These are phyloP conservation scores for Calendula officinalis DNA, from an alignment of 129 eudicot genomes.

Conservation along the genomic window DNA sequence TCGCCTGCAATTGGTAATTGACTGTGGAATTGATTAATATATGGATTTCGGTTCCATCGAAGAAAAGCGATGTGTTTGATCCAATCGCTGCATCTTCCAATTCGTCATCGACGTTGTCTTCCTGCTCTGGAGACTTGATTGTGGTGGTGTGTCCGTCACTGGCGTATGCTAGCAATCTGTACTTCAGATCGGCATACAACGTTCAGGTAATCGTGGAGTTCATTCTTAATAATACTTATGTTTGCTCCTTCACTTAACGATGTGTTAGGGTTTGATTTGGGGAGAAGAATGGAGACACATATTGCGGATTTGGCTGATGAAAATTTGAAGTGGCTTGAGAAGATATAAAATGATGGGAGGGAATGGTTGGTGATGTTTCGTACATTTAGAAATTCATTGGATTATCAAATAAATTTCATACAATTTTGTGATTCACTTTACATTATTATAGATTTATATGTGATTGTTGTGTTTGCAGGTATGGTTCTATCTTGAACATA, in stretches of 20 bases:
- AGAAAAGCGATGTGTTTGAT: slow-evolving; percentile 23
- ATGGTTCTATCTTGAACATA: slow-evolving; percentile 66
- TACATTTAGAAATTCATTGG: slow-evolving; percentile 61
- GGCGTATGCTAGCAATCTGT: slow-evolving; percentile 58
- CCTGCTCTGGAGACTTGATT: slow-evolving; percentile 42
- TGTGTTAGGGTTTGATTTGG: slow-evolving; percentile 72
- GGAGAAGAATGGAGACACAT: slow-evolving; percentile 52
- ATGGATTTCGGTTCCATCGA: too few species aligned
- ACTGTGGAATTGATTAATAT: too few species aligned
- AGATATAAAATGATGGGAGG: slow-evolving; percentile 47
- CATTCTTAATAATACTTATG: slow-evolving; percentile 26
- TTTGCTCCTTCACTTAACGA: slow-evolving; percentile 64
- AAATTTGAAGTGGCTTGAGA: slow-evolving; percentile 58
- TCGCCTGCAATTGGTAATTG: too few species aligned
- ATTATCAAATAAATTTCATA: neutral
- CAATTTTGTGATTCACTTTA: neutral
- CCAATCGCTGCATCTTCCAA: slow-evolving; percentile 36
- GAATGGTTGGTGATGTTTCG: slow-evolving; percentile 75
- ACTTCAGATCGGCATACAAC: slow-evolving; percentile 57
- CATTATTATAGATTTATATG: neutral
- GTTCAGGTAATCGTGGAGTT: slow-evolving; percentile 71
- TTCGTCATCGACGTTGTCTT: slow-evolving; percentile 13
- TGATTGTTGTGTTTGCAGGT: slow-evolving; percentile 39
- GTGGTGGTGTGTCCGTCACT: slow-evolving; percentile 76
- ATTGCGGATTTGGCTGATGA: slow-evolving; percentile 43